Evolutionary conservation across 2,329 filamentous ascomycete species (phyloP).

Genomic region (Epichloe festucae): DNA sequence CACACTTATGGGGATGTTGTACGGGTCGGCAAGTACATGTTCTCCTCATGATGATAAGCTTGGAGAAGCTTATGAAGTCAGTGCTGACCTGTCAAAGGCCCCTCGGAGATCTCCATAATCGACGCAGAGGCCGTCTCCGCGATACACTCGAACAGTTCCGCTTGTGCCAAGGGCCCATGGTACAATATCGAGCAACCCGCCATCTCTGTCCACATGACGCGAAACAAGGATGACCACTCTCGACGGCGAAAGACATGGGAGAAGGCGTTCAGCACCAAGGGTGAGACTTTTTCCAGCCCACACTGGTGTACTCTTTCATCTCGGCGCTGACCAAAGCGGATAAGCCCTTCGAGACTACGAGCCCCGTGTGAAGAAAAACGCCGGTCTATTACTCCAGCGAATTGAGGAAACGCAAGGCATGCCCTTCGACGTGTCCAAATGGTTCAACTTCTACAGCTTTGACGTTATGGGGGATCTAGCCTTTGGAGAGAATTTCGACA

Average conservation of each 20-base stretch:
- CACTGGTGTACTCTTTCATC: not conserved
- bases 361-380: slow-evolving; percentile 10
- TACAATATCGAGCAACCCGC: slow-evolving; percentile 19
- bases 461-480: slow-evolving; percentile 30
- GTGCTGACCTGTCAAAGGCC: slow-evolving; percentile 8
- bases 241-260: slow-evolving; percentile 22
- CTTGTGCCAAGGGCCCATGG: slow-evolving; percentile 20
- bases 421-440: slow-evolving; percentile 17
- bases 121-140: slow-evolving; percentile 15
- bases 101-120: slow-evolving; percentile 20
- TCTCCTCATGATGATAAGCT: not conserved
- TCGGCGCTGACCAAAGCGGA: not conserved
- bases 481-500: slow-evolving; percentile 23
- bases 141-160: slow-evolving; percentile 16
- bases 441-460: slow-evolving; percentile 24
- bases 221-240: slow-evolving; percentile 18
- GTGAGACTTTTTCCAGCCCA: slow-evolving; percentile 1
- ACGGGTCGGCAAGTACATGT: slow-evolving; percentile 10
- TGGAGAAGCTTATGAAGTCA: accelerated
- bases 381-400: not conserved
- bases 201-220: slow-evolving; percentile 17
- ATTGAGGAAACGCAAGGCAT: slow-evolving; percentile 11
- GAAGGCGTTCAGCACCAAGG: slow-evolving; percentile 17
- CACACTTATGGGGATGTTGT: slow-evolving; percentile 18
- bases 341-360: slow-evolving; percentile 13